Conservation (phyloP, 305 asterid species). For the Fraxinus latifolia region DNA sequence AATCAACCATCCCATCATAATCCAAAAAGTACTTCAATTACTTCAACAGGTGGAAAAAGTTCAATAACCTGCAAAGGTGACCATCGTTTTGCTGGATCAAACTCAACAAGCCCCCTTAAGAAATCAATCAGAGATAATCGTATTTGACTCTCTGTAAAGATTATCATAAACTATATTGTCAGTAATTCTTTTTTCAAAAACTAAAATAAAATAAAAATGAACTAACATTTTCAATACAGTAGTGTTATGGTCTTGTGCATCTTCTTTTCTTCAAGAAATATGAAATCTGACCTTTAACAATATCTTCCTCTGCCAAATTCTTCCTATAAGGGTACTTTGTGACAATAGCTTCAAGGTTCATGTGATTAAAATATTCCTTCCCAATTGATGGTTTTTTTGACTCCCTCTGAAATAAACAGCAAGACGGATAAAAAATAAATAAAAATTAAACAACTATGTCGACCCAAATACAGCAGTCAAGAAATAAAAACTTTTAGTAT, state of each 20-base stretch:
- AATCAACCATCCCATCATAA: constrained; percentile 21
- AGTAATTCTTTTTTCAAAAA: constrained; percentile 1
- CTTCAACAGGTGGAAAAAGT: constrained; percentile 20
- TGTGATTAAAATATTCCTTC: constrained; percentile 89
- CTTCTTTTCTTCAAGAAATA: constrained; percentile 23
- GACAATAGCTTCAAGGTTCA: constrained; percentile 83
- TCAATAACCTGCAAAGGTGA: constrained; percentile 86
- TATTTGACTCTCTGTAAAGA: constrained; percentile 68
- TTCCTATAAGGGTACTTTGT: constrained; percentile 79
- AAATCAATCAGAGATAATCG: constrained; percentile 86
- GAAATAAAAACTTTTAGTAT: not conserved
- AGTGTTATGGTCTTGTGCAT: constrained; percentile 6
- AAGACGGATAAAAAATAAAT: constrained; percentile 13
- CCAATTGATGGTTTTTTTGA: constrained; percentile 79
- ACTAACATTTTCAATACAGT: constrained; percentile 9
- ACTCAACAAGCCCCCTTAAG: constrained; percentile 92
- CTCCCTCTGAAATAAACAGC: constrained; percentile 67
- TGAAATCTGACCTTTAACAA: constrained; percentile 59
- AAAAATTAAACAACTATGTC: not conserved
- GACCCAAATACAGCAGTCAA: constrained; percentile 6
- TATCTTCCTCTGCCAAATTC: constrained; percentile 69
- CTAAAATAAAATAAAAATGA: constrained; percentile 15
- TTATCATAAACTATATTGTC: constrained; percentile 17
- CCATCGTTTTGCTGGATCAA: constrained; percentile 99
- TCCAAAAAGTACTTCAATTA: constrained; percentile 13